These are phyloP conservation scores for Fragaria nilgerrensis DNA, from an alignment of 306 rosid species.

Conservation along the genomic window DNA sequence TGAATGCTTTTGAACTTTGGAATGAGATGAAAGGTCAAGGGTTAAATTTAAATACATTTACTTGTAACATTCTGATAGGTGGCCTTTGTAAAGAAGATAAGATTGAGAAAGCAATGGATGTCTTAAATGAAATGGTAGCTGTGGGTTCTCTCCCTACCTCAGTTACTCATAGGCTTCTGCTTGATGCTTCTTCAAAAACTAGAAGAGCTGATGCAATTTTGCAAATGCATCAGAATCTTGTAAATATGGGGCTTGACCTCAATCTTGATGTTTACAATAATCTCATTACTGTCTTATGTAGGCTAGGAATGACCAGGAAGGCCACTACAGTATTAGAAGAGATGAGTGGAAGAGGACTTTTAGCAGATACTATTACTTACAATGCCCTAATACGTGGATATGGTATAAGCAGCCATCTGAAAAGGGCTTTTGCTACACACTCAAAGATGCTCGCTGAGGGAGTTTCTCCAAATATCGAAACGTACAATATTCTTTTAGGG, in stretches of 20 bases:
- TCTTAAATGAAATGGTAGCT: conserved; percentile 56
- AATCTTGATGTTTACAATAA: conserved; percentile 54
- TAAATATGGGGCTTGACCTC: conserved; percentile 60
- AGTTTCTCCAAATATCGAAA: conserved; percentile 64
- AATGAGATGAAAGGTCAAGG: conserved; percentile 74
- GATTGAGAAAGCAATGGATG: conserved; percentile 54
- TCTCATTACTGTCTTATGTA: conserved; percentile 67
- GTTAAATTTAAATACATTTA: conserved; percentile 51
- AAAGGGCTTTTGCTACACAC: conserved; percentile 55
- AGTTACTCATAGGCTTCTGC: conserved; percentile 54
- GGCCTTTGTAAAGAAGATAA: conserved; percentile 68
- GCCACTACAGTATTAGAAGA: conserved; percentile 64
- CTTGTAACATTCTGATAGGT: conserved; percentile 57
- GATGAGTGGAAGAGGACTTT: conserved; percentile 54
- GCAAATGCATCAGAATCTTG: conserved; percentile 59
- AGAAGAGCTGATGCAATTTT: conserved; percentile 59
- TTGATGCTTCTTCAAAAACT: conserved; percentile 59
- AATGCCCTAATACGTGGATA: conserved; percentile 76
- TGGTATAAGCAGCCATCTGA: conserved; percentile 61
- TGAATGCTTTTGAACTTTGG: conserved; percentile 61
- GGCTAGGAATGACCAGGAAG: conserved; percentile 75
- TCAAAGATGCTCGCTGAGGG: conserved; percentile 57
- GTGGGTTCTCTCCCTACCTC: conserved; percentile 50
- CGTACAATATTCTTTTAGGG: conserved; percentile 64
- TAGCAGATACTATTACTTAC: conserved; percentile 59